Evolutionary conservation across 345 rosid species (phyloP).

Genomic region (Hibiscus tridactylites): DNA sequence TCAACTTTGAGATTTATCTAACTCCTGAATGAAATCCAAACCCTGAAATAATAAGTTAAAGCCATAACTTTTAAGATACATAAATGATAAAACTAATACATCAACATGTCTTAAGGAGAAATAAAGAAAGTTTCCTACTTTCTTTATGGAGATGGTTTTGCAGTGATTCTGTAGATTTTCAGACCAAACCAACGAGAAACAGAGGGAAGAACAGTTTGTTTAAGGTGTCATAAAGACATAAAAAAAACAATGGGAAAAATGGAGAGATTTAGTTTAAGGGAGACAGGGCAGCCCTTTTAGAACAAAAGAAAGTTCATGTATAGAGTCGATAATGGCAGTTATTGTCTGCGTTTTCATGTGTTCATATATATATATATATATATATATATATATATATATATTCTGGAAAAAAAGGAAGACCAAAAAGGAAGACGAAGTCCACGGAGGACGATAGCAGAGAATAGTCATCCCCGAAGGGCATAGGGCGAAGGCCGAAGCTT

Average conservation of each 20-base stretch:
- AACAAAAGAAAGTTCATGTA: constrained; percentile 7
- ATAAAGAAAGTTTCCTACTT: too few relatives aligned
- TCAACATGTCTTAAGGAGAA: too few relatives aligned
- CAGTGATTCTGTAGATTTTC: not conserved
- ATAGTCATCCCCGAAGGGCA: too few relatives aligned
- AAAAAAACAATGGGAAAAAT: not conserved
- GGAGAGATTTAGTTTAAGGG: not conserved
- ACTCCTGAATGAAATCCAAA: not conserved
- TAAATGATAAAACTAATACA: not conserved
- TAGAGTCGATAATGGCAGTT: constrained; percentile 9
- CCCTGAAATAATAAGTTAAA: constrained; percentile 11
- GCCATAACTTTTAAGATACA: not conserved
- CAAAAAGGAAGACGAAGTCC: not conserved
- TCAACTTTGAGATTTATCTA: not conserved
- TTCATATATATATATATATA: not conserved
- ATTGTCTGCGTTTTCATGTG: not conserved
- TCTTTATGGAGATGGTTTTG: not conserved
- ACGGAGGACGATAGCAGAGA: not conserved
- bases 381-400: not conserved
- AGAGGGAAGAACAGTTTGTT: not conserved
- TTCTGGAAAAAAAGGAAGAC: not conserved
- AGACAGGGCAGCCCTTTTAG: too few relatives aligned
- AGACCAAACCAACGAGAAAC: not conserved
- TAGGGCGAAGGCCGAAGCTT: too few relatives aligned
- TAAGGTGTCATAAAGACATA: not conserved